Evolutionary conservation across 1,284 basidiomycete genomes (phyloP).

Genomic region (Irpex rosettiformis): DNA sequence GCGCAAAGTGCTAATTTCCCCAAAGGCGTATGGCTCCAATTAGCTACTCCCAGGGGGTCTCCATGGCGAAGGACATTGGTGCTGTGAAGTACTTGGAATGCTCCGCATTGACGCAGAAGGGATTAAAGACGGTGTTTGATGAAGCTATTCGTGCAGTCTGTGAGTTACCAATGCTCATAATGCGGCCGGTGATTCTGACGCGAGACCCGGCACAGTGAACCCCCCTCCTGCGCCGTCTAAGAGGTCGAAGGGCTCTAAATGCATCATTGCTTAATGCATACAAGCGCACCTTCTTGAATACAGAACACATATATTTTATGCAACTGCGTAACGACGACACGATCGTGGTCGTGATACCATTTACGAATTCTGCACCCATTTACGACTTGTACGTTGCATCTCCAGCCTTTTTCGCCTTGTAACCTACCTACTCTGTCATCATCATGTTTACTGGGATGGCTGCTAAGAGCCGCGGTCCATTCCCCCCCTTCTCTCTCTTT

Average conservation of each 20-base stretch:
- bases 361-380: constrained; percentile 32
- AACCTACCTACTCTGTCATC: constrained; percentile 2
- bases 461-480: constrained; percentile 4
- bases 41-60: constrained; percentile 85
- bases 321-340: constrained; percentile 22
- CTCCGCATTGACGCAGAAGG: constrained; percentile 97
- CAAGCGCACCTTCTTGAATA: constrained; percentile 11
- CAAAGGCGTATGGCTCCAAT: constrained; percentile 91
- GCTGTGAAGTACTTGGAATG: constrained; percentile 98
- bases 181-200: constrained; percentile 8
- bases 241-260: constrained; percentile 44
- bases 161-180: constrained; percentile 45
- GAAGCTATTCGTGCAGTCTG: constrained; percentile 91
- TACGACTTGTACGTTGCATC: constrained; percentile 27
- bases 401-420: constrained; percentile 9
- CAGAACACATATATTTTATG: constrained; percentile 11
- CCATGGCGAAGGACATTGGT: constrained; percentile 91
- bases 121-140: constrained; percentile 95
- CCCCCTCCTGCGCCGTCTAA: constrained; percentile 58
- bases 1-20: constrained; percentile 2
- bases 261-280: constrained; percentile 65
- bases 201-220: constrained; percentile 55
- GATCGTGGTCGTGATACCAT: constrained; percentile 26
- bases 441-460: constrained; percentile 1
- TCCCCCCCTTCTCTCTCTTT: neutral